These are phyloP conservation scores for Leccinum olivaceopallidum DNA, from an alignment of 768 basidiomycete genomes.

Conservation along the genomic window DNA sequence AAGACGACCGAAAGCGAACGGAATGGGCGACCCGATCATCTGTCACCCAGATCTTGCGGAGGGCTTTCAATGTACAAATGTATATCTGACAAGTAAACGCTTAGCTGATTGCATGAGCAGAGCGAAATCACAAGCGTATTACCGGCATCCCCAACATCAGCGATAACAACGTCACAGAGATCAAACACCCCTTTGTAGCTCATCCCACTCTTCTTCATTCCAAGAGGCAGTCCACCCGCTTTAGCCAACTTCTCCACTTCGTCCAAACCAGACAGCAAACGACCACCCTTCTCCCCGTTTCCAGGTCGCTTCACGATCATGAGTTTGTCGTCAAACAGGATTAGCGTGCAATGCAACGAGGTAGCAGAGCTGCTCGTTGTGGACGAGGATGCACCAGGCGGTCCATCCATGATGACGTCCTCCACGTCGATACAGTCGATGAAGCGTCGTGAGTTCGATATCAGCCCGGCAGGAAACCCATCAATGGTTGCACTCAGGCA, in stretches of 20 bases:
- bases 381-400: conserved; percentile 41
- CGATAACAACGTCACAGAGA: conserved; percentile 78
- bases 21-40: conserved; percentile 87
- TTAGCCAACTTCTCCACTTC: conserved; percentile 74
- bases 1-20: conserved; percentile 77
- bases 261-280: conserved; percentile 71
- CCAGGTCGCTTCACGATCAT: conserved; percentile 86
- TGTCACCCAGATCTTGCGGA: conserved; percentile 78
- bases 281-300: conserved; percentile 74
- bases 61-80: conserved; percentile 63
- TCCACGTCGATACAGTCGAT: conserved; percentile 94
- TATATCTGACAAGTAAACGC: conserved; percentile 39
- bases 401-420: conserved; percentile 61
- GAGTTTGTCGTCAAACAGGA: conserved; percentile 93
- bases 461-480: conserved; percentile 87
- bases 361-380: conserved; percentile 42
- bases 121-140: conserved; percentile 25
- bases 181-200: conserved; percentile 84
- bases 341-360: conserved; percentile 80
- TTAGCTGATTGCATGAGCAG: conserved; percentile 9
- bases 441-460: conserved; percentile 84
- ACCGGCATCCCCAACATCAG: conserved; percentile 88
- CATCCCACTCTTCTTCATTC: conserved; percentile 79
- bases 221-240: conserved; percentile 56
- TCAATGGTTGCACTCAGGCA: conserved; percentile 84